Percentiles rank a stretch among this genome's conserved stretches.
phyloP scores from a whole-genome alignment of 176 grass and related monocot species.

The Sorghum bicolor region Sorghum_bicolor_NCBIv3 NC_012878.2:2767501-2768000 shows the following conservation, averaged over 20 bases:
- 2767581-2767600: not conserved
- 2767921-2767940: not conserved
- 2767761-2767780: not conserved
- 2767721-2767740: not conserved
- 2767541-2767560: not conserved
- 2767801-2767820: not conserved
- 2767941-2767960: not conserved
- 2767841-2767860: too few relatives aligned
- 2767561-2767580: constrained; percentile 9
- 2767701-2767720: not conserved
- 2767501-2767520: not conserved
- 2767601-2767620: not conserved
- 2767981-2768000: not conserved
- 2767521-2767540: not conserved
- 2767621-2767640: not conserved
- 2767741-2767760: not conserved
- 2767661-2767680: not conserved
- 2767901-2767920: not conserved
- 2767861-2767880: not conserved
- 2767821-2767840: not conserved
- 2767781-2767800: not conserved
- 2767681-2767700: not conserved
- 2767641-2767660: not conserved
- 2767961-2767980: constrained; percentile 9
- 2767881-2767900: not conserved